phyloP scores from a whole-genome alignment of 169 alveolate species.

The Eimeria sp. region DNA sequence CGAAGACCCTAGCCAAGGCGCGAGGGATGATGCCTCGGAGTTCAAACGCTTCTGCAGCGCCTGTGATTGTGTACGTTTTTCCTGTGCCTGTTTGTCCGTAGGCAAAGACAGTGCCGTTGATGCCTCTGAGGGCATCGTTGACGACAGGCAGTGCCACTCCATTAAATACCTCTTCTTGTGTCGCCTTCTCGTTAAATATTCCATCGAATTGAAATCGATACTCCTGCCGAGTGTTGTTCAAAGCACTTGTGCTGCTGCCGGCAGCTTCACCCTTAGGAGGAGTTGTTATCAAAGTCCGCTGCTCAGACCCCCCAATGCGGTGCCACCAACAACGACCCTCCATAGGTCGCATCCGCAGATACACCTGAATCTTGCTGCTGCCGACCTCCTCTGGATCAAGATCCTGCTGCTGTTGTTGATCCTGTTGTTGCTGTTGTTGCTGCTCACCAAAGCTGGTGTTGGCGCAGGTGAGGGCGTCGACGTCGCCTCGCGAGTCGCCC shows the following conservation, averaged over 20 bases:
- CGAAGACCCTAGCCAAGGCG: slow-evolving; percentile 92
- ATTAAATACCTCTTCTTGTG: slow-evolving; percentile 92
- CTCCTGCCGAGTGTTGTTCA: slow-evolving; percentile 87
- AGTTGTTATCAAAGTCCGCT: slow-evolving; percentile 17
- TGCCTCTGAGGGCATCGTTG: slow-evolving; percentile 86
- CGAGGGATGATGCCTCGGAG: slow-evolving; percentile 96
- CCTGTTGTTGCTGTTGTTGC: background rate
- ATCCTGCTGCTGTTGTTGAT: background rate
- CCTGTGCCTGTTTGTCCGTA: slow-evolving; percentile 96
- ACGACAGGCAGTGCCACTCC: slow-evolving; percentile 88
- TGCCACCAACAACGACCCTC: slow-evolving; percentile 21
- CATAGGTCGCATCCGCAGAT: slow-evolving; percentile 82
- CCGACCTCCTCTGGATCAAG: background rate
- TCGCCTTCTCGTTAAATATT: slow-evolving; percentile 88
- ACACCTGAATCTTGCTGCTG: slow-evolving; percentile 67
- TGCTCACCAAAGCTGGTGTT: background rate
- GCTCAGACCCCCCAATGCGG: slow-evolving; percentile 1
- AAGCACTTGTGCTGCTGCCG: slow-evolving; percentile 39
- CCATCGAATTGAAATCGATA: slow-evolving; percentile 90
- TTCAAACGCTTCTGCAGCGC: slow-evolving; percentile 92
- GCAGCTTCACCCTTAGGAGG: slow-evolving; percentile 6
- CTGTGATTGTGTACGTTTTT: slow-evolving; percentile 94
- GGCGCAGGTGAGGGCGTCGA: background rate
- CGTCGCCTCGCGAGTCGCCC: background rate
- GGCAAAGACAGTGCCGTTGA: slow-evolving; percentile 94